Conservation (phyloP, 495 filamentous ascomycete genomes). For the Aspergillus kassunensis region DNA sequence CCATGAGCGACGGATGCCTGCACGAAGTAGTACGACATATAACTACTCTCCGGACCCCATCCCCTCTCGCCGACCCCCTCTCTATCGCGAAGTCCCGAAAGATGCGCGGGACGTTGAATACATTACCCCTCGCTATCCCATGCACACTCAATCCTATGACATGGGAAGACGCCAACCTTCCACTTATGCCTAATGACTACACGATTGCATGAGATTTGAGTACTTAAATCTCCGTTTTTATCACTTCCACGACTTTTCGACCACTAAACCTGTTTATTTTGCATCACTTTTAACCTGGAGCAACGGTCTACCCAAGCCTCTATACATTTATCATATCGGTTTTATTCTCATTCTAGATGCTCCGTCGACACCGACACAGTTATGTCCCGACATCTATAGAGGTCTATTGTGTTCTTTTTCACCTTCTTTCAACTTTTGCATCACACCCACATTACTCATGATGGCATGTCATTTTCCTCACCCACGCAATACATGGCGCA, state of each 20-base stretch:
- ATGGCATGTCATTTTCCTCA: background rate
- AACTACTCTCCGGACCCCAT: slow-evolving; percentile 13
- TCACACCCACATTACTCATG: background rate
- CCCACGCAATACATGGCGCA: background rate
- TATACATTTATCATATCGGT: too few relatives aligned
- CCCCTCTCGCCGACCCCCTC: slow-evolving; percentile 8
- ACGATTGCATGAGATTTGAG: slow-evolving; percentile 16
- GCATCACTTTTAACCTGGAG: background rate
- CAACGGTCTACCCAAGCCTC: background rate
- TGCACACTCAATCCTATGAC: slow-evolving; percentile 10
- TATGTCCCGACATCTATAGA: background rate
- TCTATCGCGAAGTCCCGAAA: slow-evolving; percentile 18
- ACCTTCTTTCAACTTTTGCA: background rate
- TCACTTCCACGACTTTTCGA: background rate
- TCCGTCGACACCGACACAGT: background rate
- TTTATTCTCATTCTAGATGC: slow-evolving; percentile 1
- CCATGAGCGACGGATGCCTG: slow-evolving; percentile 14
- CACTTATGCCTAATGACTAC: slow-evolving; percentile 17
- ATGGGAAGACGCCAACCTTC: slow-evolving; percentile 26
- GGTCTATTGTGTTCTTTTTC: background rate
- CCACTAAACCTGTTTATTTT: background rate
- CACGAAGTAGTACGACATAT: slow-evolving; percentile 21
- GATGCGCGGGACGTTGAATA: slow-evolving; percentile 13
- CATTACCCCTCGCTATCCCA: background rate
- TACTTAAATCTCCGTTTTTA: background rate